Percentiles rank a stretch among this genome's conserved stretches.
phyloP scores from a whole-genome alignment of 306 rosid genomes.

The Inga laurina region DNA sequence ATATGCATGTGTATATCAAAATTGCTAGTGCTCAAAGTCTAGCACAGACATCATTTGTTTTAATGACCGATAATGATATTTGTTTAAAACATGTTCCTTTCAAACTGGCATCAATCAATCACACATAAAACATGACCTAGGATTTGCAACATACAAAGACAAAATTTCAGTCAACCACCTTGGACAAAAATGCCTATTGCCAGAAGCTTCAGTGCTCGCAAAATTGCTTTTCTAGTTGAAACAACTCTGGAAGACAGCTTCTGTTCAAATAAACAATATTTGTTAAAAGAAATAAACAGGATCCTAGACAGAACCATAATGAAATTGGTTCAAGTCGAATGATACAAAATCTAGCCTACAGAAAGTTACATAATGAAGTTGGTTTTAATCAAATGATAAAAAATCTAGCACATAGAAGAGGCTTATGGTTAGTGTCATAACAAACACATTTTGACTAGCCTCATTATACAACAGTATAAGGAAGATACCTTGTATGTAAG shows the following conservation, averaged over 20 bases:
- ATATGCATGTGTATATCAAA: background rate
- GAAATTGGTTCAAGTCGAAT: background rate
- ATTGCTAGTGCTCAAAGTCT: slow-evolving; percentile 2
- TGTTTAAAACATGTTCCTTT: slow-evolving; percentile 3
- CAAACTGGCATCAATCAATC: background rate
- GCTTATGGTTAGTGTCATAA: background rate
- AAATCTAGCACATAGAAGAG: background rate
- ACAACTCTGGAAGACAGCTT: slow-evolving; percentile 56
- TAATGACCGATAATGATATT: background rate
- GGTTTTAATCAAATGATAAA: background rate
- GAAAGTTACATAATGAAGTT: background rate
- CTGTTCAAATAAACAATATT: slow-evolving; percentile 44
- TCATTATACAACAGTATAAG: slow-evolving; percentile 2
- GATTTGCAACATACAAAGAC: slow-evolving; percentile 21
- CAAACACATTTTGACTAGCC: background rate
- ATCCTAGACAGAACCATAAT: background rate
- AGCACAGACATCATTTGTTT: background rate
- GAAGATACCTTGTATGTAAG: slow-evolving; percentile 84
- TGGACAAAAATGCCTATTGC: slow-evolving; percentile 87
- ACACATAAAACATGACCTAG: slow-evolving; percentile 12
- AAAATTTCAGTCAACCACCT: slow-evolving; percentile 50
- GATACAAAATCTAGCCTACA: background rate
- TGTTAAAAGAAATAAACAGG: slow-evolving; percentile 12
- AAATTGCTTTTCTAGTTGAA: slow-evolving; percentile 70
- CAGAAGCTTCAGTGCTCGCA: slow-evolving; percentile 77